Conservation (phyloP, 371 early-diverging fungal species). For the Rhizopus microsporus region DNA sequence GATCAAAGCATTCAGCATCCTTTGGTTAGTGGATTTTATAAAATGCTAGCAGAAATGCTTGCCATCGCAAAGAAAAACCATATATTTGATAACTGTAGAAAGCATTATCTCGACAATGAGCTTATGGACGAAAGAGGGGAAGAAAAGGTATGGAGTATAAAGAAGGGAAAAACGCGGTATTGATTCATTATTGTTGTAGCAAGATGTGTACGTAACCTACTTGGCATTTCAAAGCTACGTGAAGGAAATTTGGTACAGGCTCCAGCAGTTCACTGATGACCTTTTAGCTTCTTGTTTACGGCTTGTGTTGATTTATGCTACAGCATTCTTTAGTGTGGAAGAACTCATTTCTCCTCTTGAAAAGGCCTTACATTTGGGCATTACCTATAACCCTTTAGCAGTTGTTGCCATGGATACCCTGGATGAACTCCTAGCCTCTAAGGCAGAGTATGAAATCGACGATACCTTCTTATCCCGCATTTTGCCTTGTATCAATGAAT, state of each 20-base stretch:
- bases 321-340: constrained; percentile 55
- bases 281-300: constrained; percentile 70
- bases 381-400: constrained; percentile 70
- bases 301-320: constrained; percentile 63
- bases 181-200: constrained; percentile 7
- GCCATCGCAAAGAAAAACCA: constrained; percentile 40
- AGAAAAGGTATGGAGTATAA: not conserved
- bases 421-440: constrained; percentile 54
- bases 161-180: not conserved
- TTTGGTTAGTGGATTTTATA: constrained; percentile 76
- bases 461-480: constrained; percentile 31
- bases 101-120: not conserved
- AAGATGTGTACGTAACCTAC: constrained; percentile 27
- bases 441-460: constrained; percentile 24
- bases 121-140: not conserved
- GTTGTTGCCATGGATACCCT: constrained; percentile 63
- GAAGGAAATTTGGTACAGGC: constrained; percentile 59
- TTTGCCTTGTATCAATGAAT: constrained; percentile 69
- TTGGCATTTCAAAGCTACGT: constrained; percentile 56
- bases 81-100: constrained; percentile 36
- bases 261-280: constrained; percentile 78
- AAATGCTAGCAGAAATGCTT: constrained; percentile 60
- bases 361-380: constrained; percentile 66
- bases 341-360: constrained; percentile 59
- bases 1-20: constrained; percentile 58